Evolutionary conservation across 257 asterid species (phyloP), one percentile per base, ranked within the genome.

Genomic region (Thymus quinquecostatus): DNA sequence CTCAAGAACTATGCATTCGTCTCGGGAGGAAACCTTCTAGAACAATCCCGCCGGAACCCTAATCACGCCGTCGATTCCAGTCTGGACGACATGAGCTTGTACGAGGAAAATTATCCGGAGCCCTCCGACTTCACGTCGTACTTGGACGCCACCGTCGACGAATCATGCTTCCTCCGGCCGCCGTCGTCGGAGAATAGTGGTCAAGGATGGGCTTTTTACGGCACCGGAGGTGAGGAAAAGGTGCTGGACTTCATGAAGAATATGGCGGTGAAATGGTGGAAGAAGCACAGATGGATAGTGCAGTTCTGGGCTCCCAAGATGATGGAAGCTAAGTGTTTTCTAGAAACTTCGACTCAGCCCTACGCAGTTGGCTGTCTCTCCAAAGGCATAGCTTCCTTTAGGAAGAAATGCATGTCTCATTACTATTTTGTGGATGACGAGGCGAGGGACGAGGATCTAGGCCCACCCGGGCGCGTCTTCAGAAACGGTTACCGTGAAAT

Each of bases 391-490:
- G 61, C 70, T 28, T 30, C 8, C 4, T 69, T 64, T 51, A 56
- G 70, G 53, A 64, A 68, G 55, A 53, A 44, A 10, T 56, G 56
- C 13, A 57, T 49, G 56, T 0, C 51, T 1, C 55, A 6, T 73
- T 12, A 4, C 6, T 74, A 74, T 33, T 47, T 4, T 45, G 63
- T 68, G 8, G 66, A 75, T 30, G 60, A 68, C 1, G 59, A 34
- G n/a, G 69, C 55, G 1, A 64, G 45, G 43, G 72, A 64, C 28
- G 60, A 69, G 14, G 66, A 69, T 6, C 36, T 57, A 1, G 74
- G 81, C 3, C 77, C 81, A 2, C 60, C 43, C 1, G 64, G 61
- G 54, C 72, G 73, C 28, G 65, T 69, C 56, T 69, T 69, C 57
- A 8, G n/a, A 41, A 55, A 32, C 13, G 14, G 51, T 4, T 33